Conservation (phyloP, 805 yeast species). For the Saccharomycopsis sp. region DNA sequence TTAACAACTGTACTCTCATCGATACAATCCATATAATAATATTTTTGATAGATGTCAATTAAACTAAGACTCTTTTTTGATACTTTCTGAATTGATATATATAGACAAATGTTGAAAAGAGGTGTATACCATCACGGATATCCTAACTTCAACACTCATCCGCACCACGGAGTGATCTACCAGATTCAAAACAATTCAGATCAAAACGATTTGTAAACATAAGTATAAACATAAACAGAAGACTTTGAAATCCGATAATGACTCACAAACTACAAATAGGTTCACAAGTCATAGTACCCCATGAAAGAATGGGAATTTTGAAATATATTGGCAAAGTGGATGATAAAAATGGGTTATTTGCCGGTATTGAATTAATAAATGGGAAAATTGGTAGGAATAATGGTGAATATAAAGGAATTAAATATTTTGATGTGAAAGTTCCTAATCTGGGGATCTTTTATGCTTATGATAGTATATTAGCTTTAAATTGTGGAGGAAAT, state of each 20-base stretch:
- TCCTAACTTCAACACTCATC: no score
- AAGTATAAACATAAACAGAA: neutral
- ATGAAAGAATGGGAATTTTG: slow-evolving; percentile 58
- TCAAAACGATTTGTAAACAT: neutral
- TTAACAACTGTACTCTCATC: no score
- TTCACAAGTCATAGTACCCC: slow-evolving; percentile 41
- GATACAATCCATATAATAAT: no score
- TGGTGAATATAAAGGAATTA: slow-evolving; percentile 67
- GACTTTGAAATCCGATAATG: slow-evolving; percentile 3
- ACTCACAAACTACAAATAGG: no score
- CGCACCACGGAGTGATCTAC: no score
- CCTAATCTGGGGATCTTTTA: slow-evolving; percentile 73
- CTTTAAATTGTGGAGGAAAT: slow-evolving; percentile 2
- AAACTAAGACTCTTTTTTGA: no score
- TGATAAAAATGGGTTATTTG: slow-evolving; percentile 66
- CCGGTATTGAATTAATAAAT: slow-evolving; percentile 74
- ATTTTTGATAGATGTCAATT: no score
- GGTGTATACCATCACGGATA: no score
- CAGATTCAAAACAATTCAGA: no score
- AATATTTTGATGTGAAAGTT: slow-evolving; percentile 53
- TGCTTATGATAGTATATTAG: slow-evolving; percentile 32
- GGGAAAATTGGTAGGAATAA: slow-evolving; percentile 66
- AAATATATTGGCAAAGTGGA: slow-evolving; percentile 65
- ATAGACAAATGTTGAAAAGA: no score
- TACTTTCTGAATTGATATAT: no score